Evolutionary conservation across 768 basidiomycete species (phyloP).

Genomic region (Trametes villosa): DNA sequence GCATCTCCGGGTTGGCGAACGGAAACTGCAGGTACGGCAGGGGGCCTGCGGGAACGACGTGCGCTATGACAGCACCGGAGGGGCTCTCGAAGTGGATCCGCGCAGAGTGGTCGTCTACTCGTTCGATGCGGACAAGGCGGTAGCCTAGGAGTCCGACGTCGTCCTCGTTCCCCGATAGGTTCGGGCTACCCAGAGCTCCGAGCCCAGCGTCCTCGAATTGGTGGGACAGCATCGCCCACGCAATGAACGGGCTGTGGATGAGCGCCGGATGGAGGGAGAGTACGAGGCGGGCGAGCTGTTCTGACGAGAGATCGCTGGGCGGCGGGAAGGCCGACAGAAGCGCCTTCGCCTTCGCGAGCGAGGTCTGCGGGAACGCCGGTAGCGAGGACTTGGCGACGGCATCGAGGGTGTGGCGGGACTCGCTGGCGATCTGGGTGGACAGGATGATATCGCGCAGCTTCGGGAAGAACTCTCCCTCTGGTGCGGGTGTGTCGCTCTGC

Average conservation of each 20-base stretch:
- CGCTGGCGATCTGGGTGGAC: constrained; percentile 65
- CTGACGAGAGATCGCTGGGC: constrained; percentile 43
- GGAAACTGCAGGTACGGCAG: constrained; percentile 47
- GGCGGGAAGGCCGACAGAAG: constrained; percentile 56
- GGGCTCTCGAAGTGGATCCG: constrained; percentile 47
- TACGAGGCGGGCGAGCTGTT: constrained; percentile 57
- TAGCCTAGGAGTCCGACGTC: constrained; percentile 58
- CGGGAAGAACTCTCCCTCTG: constrained; percentile 35
- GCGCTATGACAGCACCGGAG: constrained; percentile 33
- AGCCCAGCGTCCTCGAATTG: constrained; percentile 59
- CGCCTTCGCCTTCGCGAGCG: constrained; percentile 52
- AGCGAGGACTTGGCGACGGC: constrained; percentile 55
- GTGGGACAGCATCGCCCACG: constrained; percentile 63
- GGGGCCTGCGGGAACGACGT: constrained; percentile 55
- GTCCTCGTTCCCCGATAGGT: constrained; percentile 39
- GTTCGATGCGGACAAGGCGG: constrained; percentile 43
- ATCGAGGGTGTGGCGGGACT: constrained; percentile 58
- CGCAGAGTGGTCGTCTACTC: constrained; percentile 46
- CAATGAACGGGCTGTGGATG: constrained; percentile 58
- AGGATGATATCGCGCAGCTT: constrained; percentile 61
- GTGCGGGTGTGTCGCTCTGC: constrained; percentile 22
- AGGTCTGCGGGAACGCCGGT: constrained; percentile 68
- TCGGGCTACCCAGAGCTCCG: constrained; percentile 55
- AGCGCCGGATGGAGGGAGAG: constrained; percentile 64
- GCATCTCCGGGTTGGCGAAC: constrained; percentile 38